These are phyloP conservation scores for Glycyrrhiza uralensis DNA, from an alignment of 306 rosid species.

Conservation along the genomic window DNA sequence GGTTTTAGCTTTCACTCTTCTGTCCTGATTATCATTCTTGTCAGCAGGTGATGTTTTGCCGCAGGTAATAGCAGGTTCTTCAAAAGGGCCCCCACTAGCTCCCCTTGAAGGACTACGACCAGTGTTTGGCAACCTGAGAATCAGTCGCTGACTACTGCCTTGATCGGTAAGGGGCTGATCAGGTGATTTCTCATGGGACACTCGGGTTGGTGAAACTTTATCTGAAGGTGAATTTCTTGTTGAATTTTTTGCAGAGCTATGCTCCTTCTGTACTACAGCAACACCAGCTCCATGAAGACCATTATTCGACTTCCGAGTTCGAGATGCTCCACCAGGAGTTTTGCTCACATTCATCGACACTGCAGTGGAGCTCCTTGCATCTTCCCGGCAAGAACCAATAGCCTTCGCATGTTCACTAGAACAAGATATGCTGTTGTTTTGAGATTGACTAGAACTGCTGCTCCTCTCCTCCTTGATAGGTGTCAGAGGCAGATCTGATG, in stretches of 20 bases:
- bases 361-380: conserved; percentile 79
- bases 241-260: conserved; percentile 35
- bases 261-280: conserved; percentile 58
- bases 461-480: conserved; percentile 75
- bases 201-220: conserved; percentile 42
- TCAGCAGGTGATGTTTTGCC: conserved; percentile 66
- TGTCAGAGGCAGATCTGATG: conserved; percentile 57
- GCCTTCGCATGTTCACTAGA: conserved; percentile 71
- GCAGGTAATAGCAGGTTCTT: conserved; percentile 46
- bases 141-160: conserved; percentile 52
- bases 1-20: conserved; percentile 44
- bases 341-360: conserved; percentile 58
- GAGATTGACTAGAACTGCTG: conserved; percentile 91
- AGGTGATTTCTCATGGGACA: conserved; percentile 48
- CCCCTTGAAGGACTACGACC: conserved; percentile 71
- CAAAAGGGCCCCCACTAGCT: conserved; percentile 55
- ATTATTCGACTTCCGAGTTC: conserved; percentile 62
- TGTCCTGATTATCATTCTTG: conserved; percentile 56
- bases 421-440: conserved; percentile 82
- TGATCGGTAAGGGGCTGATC: conserved; percentile 53
- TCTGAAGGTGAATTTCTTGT: conserved; percentile 46
- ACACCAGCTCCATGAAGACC: conserved; percentile 57
- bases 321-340: conserved; percentile 48
- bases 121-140: conserved; percentile 65
- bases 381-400: conserved; percentile 65